Percentiles rank a stretch among this genome's conserved stretches.
Conservation (phyloP, 164 flowering plant species). For the Umbellularia californica region DNA sequence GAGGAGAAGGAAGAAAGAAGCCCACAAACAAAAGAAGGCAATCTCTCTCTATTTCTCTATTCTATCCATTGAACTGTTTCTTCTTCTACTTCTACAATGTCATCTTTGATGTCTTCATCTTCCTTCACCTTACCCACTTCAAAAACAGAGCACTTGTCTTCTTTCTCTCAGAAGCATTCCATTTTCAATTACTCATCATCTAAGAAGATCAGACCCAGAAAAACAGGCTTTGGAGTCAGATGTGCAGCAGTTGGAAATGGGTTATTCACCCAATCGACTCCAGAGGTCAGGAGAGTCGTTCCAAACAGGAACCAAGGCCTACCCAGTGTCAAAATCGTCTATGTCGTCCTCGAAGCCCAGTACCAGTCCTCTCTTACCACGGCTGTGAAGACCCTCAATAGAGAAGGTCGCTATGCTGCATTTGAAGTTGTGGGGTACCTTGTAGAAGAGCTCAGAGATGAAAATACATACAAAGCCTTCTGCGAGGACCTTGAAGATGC, state of each 20-base stretch:
- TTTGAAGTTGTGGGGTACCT: conserved; percentile 94
- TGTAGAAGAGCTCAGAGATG: conserved; percentile 92
- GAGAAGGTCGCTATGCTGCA: conserved; percentile 34
- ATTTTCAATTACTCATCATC: conserved; percentile 74
- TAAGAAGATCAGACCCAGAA: conserved; percentile 36
- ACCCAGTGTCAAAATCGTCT: conserved; percentile 86
- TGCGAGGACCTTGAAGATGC: conserved; percentile 88
- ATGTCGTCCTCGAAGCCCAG: conserved; percentile 96
- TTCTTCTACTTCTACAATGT: conserved; percentile 41
- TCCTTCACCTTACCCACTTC: conserved; percentile 54
- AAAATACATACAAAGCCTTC: conserved; percentile 53
- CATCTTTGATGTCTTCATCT: conserved; percentile 75
- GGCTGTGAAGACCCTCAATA: conserved; percentile 69
- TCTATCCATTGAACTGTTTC: background rate
- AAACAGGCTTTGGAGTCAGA: conserved; percentile 38
- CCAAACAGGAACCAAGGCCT: conserved; percentile 49
- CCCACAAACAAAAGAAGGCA: background rate
- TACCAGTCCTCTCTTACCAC: conserved; percentile 86
- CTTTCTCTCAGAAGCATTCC: conserved; percentile 58
- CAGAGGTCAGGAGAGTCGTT: conserved; percentile 78
- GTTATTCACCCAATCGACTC: conserved; percentile 88
- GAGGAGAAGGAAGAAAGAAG: background rate
- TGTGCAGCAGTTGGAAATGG: conserved; percentile 85
- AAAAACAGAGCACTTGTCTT: conserved; percentile 51
- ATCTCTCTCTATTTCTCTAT: background rate